Evolutionary conservation across 768 basidiomycete species (phyloP), one percentile per base, ranked within the genome.

Genomic region (Tulasnella sp.): DNA sequence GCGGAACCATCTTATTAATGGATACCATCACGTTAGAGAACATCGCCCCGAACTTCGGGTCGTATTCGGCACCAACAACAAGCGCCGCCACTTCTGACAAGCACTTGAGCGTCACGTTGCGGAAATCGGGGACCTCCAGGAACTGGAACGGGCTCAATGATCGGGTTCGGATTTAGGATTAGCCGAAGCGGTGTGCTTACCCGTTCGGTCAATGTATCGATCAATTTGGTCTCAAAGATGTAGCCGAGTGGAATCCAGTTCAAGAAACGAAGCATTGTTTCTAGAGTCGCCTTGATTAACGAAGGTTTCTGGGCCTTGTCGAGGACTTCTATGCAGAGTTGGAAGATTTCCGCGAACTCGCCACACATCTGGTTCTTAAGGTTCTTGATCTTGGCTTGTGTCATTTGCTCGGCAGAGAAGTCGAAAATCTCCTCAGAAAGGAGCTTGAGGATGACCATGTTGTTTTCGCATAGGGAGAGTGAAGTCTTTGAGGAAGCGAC

Each of bases 161-260:
- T 16, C 13, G 11, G 32, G n/a, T 67, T 4, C 20, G 3, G 5
- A 29, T 5, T 29, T 13, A 67, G 10, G 26, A 32, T 3, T 67
- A 67, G n/a, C 61, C 16, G 7, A 35, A 74, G 80, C 61, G 81
- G 78, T 69, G 55, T 29, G 74, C 39, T 48, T 85, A 98, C 96
- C 81, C 97, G 90, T 83, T 91, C 92, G 44, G 99, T 88, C 23
- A 99, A 88, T 76, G 94, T 89, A 84, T 99, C 98, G 80, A 99
- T 98, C 81, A 99, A 92, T 46, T 92, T 94, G 0, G 98, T 99
- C 85, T 99, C 98, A 82, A 99, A 99, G 81, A 99, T 98, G 84
- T 97, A 99, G 29, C 97, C 98, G 73, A 99, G 87, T 72, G 98
- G 98, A 82, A 99, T 99, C 98, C 98, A 99, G 84, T 98, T 98